Evolutionary conservation across 1,139 yeast species (phyloP).

Genomic region (Debaryomyces nepalensis): DNA sequence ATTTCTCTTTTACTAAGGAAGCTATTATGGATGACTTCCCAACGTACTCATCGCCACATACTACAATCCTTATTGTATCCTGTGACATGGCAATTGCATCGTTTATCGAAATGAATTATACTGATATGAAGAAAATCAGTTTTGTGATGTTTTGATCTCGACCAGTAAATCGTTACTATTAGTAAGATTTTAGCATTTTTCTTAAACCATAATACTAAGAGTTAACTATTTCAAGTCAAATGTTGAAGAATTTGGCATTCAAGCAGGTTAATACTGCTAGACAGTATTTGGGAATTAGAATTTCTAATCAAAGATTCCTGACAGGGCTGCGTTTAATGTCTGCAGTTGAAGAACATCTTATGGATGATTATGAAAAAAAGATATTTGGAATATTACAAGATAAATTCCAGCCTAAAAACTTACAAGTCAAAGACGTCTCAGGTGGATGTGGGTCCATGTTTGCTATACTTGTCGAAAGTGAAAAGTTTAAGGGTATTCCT

Average conservation of each 20-base stretch:
- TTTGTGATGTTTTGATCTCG: conserved; percentile 8
- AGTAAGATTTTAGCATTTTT: neutral
- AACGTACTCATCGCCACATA: conserved; percentile 96
- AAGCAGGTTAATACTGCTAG: neutral
- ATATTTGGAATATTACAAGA: conserved; percentile 59
- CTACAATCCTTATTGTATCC: conserved; percentile 72
- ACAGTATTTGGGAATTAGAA: neutral
- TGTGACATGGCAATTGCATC: conserved; percentile 34
- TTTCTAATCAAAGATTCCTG: neutral
- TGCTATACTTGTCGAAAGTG: conserved; percentile 78
- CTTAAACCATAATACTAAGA: neutral
- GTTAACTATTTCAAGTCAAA: neutral
- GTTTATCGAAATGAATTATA: neutral
- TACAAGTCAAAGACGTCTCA: conserved; percentile 79
- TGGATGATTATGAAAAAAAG: conserved; percentile 71
- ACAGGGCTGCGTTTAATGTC: conserved; percentile 11
- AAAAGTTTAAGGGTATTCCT: conserved; percentile 73
- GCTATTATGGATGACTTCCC: conserved; percentile 82
- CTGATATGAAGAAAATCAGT: neutral
- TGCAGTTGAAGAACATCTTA: conserved; percentile 22
- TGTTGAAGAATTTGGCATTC: conserved; percentile 1
- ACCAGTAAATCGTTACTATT: conserved; percentile 8
- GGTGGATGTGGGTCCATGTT: conserved; percentile 99
- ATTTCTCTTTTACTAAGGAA: conserved; percentile 78
- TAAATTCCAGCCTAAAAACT: conserved; percentile 59